These are phyloP conservation scores for Aspergillus quadricinctus DNA, from an alignment of 2,329 filamentous ascomycete genomes.

Conservation along the genomic window DNA sequence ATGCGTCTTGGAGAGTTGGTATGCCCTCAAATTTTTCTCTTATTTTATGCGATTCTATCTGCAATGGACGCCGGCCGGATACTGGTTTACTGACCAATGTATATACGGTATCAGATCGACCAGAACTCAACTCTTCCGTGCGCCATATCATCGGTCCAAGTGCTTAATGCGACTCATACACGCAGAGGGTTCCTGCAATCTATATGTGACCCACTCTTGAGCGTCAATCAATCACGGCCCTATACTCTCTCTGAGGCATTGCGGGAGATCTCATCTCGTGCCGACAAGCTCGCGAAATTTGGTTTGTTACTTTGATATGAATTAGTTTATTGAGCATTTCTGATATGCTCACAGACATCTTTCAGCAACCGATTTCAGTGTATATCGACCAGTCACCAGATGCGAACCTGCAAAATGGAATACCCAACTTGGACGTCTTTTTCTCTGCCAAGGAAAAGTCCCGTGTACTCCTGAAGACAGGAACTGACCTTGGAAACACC, in stretches of 20 bases:
- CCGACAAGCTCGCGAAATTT: slow-evolving; percentile 72
- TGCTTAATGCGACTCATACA: slow-evolving; percentile 81
- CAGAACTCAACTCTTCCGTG: slow-evolving; percentile 83
- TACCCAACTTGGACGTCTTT: slow-evolving; percentile 74
- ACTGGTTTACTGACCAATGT: slow-evolving; percentile 7
- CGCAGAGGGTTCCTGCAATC: slow-evolving; percentile 76
- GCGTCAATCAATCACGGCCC: slow-evolving; percentile 58
- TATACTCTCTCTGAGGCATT: slow-evolving; percentile 81
- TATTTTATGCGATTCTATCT: background rate
- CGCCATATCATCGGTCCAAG: slow-evolving; percentile 77
- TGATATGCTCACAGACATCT: slow-evolving; percentile 62
- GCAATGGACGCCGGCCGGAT: background rate
- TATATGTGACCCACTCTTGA: slow-evolving; percentile 73
- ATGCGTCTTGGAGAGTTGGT: slow-evolving; percentile 63
- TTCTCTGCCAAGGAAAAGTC: slow-evolving; percentile 75
- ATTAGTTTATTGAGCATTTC: background rate
- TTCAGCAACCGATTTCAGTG: slow-evolving; percentile 75
- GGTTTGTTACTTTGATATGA: slow-evolving; percentile 51
- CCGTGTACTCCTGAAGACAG: slow-evolving; percentile 83
- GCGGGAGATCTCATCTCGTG: slow-evolving; percentile 63
- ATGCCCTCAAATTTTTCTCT: slow-evolving; percentile 20
- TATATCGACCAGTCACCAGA: slow-evolving; percentile 75
- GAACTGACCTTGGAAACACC: slow-evolving; percentile 87
- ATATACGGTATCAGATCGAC: slow-evolving; percentile 54
- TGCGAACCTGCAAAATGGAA: slow-evolving; percentile 58